Conservation (phyloP, 495 filamentous ascomycete species). For the Penicillium longicatenatum region DNA sequence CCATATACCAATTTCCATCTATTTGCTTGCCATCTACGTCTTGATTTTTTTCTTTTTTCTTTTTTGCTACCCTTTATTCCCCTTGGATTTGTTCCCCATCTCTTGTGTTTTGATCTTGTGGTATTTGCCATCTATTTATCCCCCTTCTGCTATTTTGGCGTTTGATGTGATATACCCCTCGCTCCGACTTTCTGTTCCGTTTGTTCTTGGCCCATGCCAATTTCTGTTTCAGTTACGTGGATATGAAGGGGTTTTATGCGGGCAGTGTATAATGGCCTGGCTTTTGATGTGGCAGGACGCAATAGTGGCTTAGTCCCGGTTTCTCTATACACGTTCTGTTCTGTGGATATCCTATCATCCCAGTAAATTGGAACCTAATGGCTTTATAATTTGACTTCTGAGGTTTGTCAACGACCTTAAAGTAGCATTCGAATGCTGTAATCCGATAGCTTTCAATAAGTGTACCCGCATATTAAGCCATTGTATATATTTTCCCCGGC, state of each 20-base stretch:
- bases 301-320: conserved; percentile 7
- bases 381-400: background rate
- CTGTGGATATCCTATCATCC: conserved; percentile 1
- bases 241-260: conserved; percentile 18
- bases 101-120: conserved; percentile 13
- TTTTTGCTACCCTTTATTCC: background rate
- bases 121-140: conserved; percentile 14
- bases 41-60: background rate
- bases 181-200: conserved; percentile 29
- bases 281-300: conserved; percentile 3
- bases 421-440: too few relatives aligned
- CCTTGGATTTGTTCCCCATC: background rate
- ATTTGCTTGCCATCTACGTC: background rate
- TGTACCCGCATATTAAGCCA: too few relatives aligned
- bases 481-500: too few relatives aligned
- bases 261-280: background rate
- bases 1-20: conserved; percentile 2
- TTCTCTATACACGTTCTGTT: conserved; percentile 9
- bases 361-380: background rate
- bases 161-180: conserved; percentile 54
- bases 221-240: conserved; percentile 25
- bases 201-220: conserved; percentile 21
- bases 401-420: too few relatives aligned
- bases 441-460: too few relatives aligned
- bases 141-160: conserved; percentile 37